These are phyloP conservation scores for Haplosporangium sp. DNA, from an alignment of 371 early-diverging fungal species.

Conservation along the genomic window DNA sequence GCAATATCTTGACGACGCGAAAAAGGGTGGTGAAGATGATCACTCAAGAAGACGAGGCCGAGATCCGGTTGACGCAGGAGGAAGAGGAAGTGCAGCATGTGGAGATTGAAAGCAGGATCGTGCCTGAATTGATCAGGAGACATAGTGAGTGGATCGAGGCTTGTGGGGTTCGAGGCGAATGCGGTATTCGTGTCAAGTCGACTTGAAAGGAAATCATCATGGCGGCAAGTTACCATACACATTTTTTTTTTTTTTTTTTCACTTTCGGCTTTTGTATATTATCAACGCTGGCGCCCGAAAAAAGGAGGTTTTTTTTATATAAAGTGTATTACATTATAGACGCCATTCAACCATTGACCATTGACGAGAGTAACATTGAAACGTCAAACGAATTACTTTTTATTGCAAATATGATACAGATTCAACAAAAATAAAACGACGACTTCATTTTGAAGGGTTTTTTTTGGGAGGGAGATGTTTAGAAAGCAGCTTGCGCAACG, in stretches of 20 bases:
- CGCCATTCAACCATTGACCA: no score
- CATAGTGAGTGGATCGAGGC: slow-evolving; percentile 74
- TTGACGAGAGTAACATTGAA: no score
- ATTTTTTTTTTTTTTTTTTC: background rate
- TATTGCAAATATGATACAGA: no score
- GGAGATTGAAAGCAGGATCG: slow-evolving; percentile 91
- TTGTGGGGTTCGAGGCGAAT: slow-evolving; percentile 42
- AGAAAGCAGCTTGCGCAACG: background rate
- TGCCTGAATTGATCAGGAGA: slow-evolving; percentile 78
- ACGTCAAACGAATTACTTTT: no score
- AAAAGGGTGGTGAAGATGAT: slow-evolving; percentile 87
- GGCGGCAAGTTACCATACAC: background rate
- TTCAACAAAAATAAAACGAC: no score
- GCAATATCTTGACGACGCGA: slow-evolving; percentile 90
- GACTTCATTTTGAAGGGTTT: no score
- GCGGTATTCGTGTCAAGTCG: slow-evolving; percentile 26
- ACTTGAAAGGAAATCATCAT: slow-evolving; percentile 1
- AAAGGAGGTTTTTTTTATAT: slow-evolving; percentile 1
- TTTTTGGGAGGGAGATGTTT: no score
- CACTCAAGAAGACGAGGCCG: slow-evolving; percentile 64
- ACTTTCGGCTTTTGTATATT: no score
- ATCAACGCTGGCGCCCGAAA: no score
- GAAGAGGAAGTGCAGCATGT: slow-evolving; percentile 64
- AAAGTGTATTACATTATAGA: no score
- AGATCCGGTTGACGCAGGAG: slow-evolving; percentile 72